These are phyloP conservation scores for Candida taoyuanica DNA, from an alignment of 805 yeast species.

Conservation along the genomic window DNA sequence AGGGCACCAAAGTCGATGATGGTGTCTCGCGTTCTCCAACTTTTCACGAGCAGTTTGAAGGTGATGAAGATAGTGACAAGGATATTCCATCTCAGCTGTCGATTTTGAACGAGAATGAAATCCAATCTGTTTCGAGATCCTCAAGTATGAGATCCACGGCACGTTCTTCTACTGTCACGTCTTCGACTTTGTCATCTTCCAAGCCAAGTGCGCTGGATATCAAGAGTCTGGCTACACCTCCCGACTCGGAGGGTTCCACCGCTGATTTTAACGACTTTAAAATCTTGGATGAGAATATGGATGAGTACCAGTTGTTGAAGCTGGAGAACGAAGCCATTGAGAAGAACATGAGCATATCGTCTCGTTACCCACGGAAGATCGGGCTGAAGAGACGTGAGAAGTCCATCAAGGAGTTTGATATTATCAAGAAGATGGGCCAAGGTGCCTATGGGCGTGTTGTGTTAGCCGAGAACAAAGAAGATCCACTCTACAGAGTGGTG, in stretches of 20 bases:
- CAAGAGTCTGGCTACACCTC: constrained; percentile 3
- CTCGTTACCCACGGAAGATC: constrained; percentile 37
- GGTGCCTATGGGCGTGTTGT: constrained; percentile 97
- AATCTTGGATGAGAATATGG: constrained; percentile 15
- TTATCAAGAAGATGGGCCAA: constrained; percentile 80
- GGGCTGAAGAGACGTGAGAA: constrained; percentile 71
- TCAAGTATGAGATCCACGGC: constrained; percentile 24
- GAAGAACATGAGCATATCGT: constrained; percentile 33
- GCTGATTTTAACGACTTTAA: constrained; percentile 16
- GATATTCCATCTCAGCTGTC: constrained; percentile 37
- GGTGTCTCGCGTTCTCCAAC: constrained; percentile 1
- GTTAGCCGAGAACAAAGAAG: constrained; percentile 62
- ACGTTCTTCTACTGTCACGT: constrained; percentile 15
- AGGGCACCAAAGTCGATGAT: constrained; percentile 7
- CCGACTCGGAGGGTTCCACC: constrained; percentile 8
- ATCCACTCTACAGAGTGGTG: constrained; percentile 62
- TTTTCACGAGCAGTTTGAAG: constrained; percentile 11
- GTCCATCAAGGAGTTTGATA: constrained; percentile 62
- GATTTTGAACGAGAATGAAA: constrained; percentile 35
- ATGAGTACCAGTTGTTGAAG: constrained; percentile 39
- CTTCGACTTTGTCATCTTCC: constrained; percentile 12
- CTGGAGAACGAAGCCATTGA: constrained; percentile 43
- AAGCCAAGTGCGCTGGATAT: constrained; percentile 8
- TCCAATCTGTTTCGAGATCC: constrained; percentile 24
- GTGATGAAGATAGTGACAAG: constrained; percentile 30